Percentiles rank a stretch among this genome's conserved stretches.
These are phyloP conservation scores for Colletotrichum lentis DNA, from an alignment of 2,329 filamentous ascomycete genomes.

Conservation along the genomic window DNA sequence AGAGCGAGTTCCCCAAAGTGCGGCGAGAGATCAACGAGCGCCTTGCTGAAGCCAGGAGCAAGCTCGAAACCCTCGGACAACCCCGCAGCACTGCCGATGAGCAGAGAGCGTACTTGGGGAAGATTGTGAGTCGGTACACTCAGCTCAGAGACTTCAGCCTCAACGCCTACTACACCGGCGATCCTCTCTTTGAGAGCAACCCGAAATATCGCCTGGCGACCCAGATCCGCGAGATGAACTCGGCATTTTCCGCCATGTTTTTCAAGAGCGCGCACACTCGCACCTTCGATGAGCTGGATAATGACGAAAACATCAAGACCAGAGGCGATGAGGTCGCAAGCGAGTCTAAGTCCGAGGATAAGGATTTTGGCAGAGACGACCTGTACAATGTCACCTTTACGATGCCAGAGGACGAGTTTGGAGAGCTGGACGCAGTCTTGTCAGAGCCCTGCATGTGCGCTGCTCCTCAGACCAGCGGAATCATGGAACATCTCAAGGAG, in stretches of 20 bases:
- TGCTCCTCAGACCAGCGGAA: constrained; percentile 41
- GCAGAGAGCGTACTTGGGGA: constrained; percentile 50
- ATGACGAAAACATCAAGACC: constrained; percentile 19
- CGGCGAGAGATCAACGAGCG: constrained; percentile 39
- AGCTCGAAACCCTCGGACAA: constrained; percentile 46
- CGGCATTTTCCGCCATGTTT: constrained; percentile 47
- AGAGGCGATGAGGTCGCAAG: constrained; percentile 40
- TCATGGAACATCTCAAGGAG: constrained; percentile 46
- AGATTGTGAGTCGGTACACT: constrained; percentile 46
- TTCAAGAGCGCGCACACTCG: constrained; percentile 40
- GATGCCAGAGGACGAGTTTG: not conserved
- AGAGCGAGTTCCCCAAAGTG: constrained; percentile 43
- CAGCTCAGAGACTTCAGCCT: constrained; percentile 45
- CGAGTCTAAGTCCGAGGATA: not conserved
- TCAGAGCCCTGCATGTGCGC: constrained; percentile 26
- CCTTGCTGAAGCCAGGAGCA: constrained; percentile 11
- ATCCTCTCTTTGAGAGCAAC: constrained; percentile 44
- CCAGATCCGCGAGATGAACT: constrained; percentile 49
- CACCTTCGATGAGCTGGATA: constrained; percentile 27
- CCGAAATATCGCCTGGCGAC: constrained; percentile 50
- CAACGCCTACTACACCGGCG: constrained; percentile 48
- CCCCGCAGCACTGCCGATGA: constrained; percentile 42
- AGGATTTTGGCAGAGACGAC: not conserved
- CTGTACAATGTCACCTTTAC: not conserved
- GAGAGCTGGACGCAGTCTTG: constrained; percentile 28